phyloP scores from a whole-genome alignment of 75 land plant species.

The Selaginella tamariscina region DNA sequence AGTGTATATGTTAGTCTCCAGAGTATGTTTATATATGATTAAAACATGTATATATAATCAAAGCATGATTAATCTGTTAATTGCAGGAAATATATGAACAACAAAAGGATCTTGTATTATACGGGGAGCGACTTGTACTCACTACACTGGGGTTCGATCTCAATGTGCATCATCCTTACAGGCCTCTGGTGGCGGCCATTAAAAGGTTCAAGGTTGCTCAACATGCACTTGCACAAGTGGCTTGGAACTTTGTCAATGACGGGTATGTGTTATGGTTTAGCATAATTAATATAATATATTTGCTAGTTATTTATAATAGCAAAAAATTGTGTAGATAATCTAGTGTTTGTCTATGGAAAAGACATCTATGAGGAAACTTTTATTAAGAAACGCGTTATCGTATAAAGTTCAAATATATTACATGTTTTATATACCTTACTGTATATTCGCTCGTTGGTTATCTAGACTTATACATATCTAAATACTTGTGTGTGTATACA shows the following conservation, averaged over 20 bases:
- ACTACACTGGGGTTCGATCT: constrained; percentile 85
- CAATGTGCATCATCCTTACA: constrained; percentile 86
- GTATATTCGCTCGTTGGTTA: no score
- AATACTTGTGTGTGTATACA: no score
- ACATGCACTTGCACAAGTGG: constrained; percentile 80
- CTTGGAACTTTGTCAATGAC: constrained; percentile 97
- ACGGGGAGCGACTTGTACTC: constrained; percentile 73
- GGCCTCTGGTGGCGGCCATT: constrained; percentile 85
- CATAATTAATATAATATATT: background rate
- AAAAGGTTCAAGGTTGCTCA: constrained; percentile 85
- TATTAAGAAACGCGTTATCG: no score
- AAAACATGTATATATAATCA: no score
- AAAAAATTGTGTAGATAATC: background rate
- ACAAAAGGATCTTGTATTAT: constrained; percentile 65
- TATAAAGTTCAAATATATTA: no score
- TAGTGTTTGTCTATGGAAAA: constrained; percentile 1
- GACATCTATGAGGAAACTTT: constrained; percentile 1
- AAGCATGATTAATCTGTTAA: no score
- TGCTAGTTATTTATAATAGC: background rate
- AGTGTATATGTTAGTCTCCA: no score
- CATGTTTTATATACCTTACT: no score
- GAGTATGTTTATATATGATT: no score
- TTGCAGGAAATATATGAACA: constrained; percentile 79
- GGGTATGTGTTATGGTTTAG: constrained; percentile 40
- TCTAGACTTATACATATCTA: no score